Evolutionary conservation across 2,329 filamentous ascomycete genomes (phyloP), one percentile per base, ranked within the genome.

Genomic region (Coccinonectria pachysandricola): DNA sequence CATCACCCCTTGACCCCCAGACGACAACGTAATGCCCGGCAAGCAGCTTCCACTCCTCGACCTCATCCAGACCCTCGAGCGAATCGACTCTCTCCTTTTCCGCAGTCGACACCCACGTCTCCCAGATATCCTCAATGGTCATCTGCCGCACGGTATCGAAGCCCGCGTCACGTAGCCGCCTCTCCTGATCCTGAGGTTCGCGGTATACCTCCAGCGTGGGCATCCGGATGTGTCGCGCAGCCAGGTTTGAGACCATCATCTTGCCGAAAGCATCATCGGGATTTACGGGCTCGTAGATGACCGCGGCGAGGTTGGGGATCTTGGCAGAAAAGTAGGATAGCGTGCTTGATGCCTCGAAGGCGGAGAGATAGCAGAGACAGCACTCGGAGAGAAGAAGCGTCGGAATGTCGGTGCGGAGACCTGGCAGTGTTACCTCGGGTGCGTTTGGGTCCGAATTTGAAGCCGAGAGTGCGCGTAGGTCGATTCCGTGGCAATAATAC

Each of bases 341-440:
- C 4, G 88, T 74, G 2, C 59, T 56, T 19, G 66, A 62, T 0
- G 86, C 79, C 26, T 76, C 68, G 0, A 65, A 45, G 0, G 76
- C 67, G 7, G 77, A 66, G 2, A 98, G 69, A 48, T 98, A 98
- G 51, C 91, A 84, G 16, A 98, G 68, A 50, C 91, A 98, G 64
- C 91, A 96, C 55, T 98, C 91, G 0, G 88, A 96, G 6, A 98
- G 66, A 13, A 98, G 57, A 7, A 98, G 59, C 0, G 91, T 98
- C 0, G 91, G 85, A 0, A 83, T 13, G 49, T 71, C 44, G 40
- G 56, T 48, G 59, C 70, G 42, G 60, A 74, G 39, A 42, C 65
- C 65, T 0, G 49, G 40, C 2, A 58, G 28, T 1, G 14, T 33
- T 12, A 31, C 13, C 17, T 31, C 27, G n/a, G 12, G 19, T 8